Evolutionary conservation across 2,329 filamentous ascomycete genomes (phyloP), one percentile per base, ranked within the genome.

Genomic region (Fonsecaea nubica): DNA sequence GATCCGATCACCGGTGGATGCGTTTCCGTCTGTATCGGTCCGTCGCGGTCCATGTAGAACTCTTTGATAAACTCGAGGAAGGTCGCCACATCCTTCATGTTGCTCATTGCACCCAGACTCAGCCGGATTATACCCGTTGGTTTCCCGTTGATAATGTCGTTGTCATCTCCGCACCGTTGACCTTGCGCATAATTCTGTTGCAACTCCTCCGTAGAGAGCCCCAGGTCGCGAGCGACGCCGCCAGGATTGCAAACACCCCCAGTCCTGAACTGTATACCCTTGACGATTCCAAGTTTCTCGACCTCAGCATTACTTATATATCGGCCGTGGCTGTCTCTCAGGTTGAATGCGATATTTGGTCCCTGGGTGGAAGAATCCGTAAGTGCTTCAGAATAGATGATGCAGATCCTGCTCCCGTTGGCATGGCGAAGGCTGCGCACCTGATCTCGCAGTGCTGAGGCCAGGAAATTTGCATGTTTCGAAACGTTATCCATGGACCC

Each of bases 231-330:
- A 13, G 93, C 90, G 65, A 96, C 86, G 1, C 93, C 93, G 9
- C 93, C 95, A 0, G 95, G 94, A 73, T 97, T 97, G 79, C 95
- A 99, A 1, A 97, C 83, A 0, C 92, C 91, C 4, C 95, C 95
- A 0, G 92, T 97, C 42, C 95, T 87, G 18, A 98, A 80, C 74
- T 97, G 92, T 50, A 98, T 90, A 57, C 87, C 86, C 70, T 90
- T 92, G 21, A 97, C 82, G 2, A 86, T 84, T 6, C 93, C 91
- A 25, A 97, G 82, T 76, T 94, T 96, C 76, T 98, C 93, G 18
- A 98, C 88, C 75, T 98, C 93, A 13, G 87, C 84, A 68, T 93
- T 89, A 70, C 91, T 92, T 59, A 95, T 77, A 90, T 92, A 97
- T 33, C 86, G 85, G 0, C 91, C 91, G 8, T 81, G 76, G 21